A percentile compares a stretch with the other conserved stretches of the same genome.
Evolutionary conservation across 352 stramenopile genomes (phyloP).

Genomic region (Globisporangium nunn): DNA sequence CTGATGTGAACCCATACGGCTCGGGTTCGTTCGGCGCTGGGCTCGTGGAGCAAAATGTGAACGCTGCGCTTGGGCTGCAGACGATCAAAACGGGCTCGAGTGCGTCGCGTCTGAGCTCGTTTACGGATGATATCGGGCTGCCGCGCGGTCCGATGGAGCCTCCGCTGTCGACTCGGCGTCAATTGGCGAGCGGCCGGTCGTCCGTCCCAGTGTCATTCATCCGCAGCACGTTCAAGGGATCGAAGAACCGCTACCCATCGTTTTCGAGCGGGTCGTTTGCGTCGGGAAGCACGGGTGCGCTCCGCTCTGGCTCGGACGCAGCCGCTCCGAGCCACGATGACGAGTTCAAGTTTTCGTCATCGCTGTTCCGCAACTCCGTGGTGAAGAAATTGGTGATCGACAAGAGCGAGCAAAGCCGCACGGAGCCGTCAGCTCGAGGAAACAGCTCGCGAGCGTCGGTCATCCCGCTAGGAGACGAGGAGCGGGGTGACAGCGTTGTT

Average conservation of each 20-base stretch:
- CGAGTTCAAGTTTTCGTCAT: conserved; percentile 62
- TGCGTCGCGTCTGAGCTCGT: conserved; percentile 40
- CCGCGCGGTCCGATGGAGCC: conserved; percentile 50
- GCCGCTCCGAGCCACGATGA: conserved; percentile 26
- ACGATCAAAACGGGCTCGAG: conserved; percentile 47
- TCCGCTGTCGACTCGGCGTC: conserved; percentile 44
- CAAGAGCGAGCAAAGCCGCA: conserved; percentile 26
- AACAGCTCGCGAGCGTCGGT: conserved; percentile 37
- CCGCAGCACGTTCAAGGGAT: conserved; percentile 66
- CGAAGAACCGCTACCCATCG: conserved; percentile 52
- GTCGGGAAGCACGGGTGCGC: conserved; percentile 8
- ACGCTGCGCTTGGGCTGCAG: conserved; percentile 45
- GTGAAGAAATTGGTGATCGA: conserved; percentile 60
- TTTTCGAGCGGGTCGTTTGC: conserved; percentile 23
- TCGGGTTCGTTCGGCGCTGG: conserved; percentile 48
- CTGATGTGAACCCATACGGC: conserved; percentile 57
- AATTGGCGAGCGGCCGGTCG: conserved; percentile 38
- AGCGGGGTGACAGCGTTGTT: conserved; percentile 24
- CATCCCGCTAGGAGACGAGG: conserved; percentile 46
- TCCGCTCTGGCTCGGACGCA: conserved; percentile 15
- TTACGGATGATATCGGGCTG: conserved; percentile 66
- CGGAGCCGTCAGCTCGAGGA: conserved; percentile 4
- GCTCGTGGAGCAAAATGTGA: conserved; percentile 57
- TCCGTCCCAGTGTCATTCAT: conserved; percentile 70
- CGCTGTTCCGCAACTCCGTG: conserved; percentile 43